phyloP scores from a whole-genome alignment of 345 rosid genomes.

The Eutrema japonicum region DNA sequence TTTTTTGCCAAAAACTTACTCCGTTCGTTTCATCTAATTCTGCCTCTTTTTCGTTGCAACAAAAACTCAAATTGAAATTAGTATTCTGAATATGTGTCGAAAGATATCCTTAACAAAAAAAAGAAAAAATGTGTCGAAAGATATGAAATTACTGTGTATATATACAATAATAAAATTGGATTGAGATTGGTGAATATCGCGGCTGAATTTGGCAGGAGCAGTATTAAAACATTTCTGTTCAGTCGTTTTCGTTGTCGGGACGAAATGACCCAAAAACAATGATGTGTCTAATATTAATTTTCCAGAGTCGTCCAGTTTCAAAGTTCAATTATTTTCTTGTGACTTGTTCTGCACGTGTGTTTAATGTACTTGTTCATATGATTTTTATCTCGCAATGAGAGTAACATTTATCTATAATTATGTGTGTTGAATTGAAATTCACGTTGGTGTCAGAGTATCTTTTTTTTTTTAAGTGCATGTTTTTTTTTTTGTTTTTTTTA shows the following conservation, averaged over 20 bases:
- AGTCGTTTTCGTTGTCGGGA: constrained; percentile 42
- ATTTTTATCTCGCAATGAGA: neutral
- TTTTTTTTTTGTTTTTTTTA: too few relatives aligned
- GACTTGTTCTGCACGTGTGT: constrained; percentile 36
- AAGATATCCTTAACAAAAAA: too few relatives aligned
- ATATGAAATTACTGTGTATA: neutral
- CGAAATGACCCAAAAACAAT: constrained; percentile 24
- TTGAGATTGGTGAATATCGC: constrained; percentile 20
- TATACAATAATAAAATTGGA: constrained; percentile 1
- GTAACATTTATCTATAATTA: neutral
- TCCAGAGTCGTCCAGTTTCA: constrained; percentile 22
- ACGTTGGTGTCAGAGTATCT: neutral
- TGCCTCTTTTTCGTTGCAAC: neutral
- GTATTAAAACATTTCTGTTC: constrained; percentile 20
- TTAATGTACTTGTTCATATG: constrained; percentile 11
- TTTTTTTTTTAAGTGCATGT: neutral
- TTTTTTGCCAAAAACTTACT: too few relatives aligned
- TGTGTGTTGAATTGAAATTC: constrained; percentile 1
- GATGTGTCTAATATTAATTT: constrained; percentile 20
- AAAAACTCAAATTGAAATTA: neutral
- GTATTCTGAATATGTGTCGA: neutral
- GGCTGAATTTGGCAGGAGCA: constrained; percentile 26
- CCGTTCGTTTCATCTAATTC: neutral
- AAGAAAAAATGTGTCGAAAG: neutral
- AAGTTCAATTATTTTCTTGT: constrained; percentile 28